These are phyloP conservation scores for Parmales sp. DNA, from an alignment of 108 stramenopile species.

Conservation along the genomic window DNA sequence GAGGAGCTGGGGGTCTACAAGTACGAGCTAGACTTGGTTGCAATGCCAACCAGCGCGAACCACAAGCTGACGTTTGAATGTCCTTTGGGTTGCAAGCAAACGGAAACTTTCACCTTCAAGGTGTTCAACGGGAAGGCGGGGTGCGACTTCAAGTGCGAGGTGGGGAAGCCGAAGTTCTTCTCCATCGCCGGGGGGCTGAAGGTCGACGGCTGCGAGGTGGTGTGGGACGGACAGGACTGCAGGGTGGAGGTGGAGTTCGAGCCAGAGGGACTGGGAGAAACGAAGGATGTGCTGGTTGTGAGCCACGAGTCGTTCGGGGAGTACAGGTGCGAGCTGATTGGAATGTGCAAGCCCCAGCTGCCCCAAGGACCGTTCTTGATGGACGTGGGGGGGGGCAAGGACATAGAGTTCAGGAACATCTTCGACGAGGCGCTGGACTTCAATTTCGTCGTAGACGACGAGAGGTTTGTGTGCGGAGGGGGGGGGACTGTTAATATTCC, in stretches of 20 bases:
- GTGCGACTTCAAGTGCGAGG: conserved; percentile 20
- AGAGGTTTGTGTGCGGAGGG: conserved; percentile 23
- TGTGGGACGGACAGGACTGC: conserved; percentile 41
- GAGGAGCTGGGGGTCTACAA: conserved; percentile 41
- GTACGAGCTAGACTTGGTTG: conserved; percentile 31
- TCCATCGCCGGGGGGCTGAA: neutral
- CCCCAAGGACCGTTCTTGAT: conserved; percentile 38
- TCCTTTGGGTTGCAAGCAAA: conserved; percentile 32
- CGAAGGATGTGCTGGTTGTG: conserved; percentile 28
- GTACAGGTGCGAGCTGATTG: conserved; percentile 33
- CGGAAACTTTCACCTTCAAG: conserved; percentile 29
- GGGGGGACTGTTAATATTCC: conserved; percentile 14
- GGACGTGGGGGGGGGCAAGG: neutral
- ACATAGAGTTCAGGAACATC: conserved; percentile 41
- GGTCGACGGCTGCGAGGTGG: neutral
- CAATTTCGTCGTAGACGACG: conserved; percentile 28
- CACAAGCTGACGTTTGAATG: conserved; percentile 31
- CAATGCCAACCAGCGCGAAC: conserved; percentile 24
- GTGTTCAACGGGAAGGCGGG: conserved; percentile 23
- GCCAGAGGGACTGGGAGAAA: conserved; percentile 35
- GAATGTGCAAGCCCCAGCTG: conserved; percentile 33
- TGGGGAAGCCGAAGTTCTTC: conserved; percentile 25
- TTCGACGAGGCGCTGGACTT: conserved; percentile 32
- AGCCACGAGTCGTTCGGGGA: conserved; percentile 20
- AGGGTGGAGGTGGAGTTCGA: conserved; percentile 36